Evolutionary conservation across 306 rosid species (phyloP).

Genomic region (Castanospermum australe): DNA sequence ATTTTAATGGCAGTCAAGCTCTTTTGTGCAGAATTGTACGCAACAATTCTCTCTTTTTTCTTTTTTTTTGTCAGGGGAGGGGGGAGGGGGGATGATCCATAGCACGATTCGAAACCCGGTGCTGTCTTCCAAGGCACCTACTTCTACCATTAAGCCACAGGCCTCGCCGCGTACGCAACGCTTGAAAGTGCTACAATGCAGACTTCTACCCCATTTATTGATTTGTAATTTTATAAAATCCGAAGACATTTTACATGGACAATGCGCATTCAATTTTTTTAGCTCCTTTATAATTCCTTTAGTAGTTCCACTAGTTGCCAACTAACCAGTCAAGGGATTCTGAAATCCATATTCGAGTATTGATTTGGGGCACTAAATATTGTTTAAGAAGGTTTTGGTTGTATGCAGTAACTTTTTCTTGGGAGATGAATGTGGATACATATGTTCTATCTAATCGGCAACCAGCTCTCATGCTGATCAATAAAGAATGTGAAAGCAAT

Average conservation of each 20-base stretch:
- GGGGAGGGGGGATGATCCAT: no score
- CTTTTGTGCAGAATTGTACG: constrained; percentile 16
- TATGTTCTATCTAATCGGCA: background rate
- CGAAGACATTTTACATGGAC: background rate
- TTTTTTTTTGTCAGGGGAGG: no score
- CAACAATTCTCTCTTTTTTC: constrained; percentile 44
- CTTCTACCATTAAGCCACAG: no score
- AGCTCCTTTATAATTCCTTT: background rate
- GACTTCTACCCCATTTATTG: background rate
- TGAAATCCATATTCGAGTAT: no score
- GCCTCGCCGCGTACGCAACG: no score
- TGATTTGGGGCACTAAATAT: no score
- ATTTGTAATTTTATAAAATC: background rate
- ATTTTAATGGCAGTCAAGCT: constrained; percentile 40
- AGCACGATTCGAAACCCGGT: no score
- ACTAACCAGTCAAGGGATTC: no score
- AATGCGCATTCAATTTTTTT: background rate
- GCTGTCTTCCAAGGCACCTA: no score
- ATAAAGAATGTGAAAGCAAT: background rate
- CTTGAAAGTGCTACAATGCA: constrained; percentile 27
- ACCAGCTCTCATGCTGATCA: background rate
- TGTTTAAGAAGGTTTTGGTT: no score
- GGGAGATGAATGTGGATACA: background rate
- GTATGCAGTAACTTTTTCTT: no score
- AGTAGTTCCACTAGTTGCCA: no score